Conservation (phyloP, 306 rosid species). For the Prunus armeniaca region DNA sequence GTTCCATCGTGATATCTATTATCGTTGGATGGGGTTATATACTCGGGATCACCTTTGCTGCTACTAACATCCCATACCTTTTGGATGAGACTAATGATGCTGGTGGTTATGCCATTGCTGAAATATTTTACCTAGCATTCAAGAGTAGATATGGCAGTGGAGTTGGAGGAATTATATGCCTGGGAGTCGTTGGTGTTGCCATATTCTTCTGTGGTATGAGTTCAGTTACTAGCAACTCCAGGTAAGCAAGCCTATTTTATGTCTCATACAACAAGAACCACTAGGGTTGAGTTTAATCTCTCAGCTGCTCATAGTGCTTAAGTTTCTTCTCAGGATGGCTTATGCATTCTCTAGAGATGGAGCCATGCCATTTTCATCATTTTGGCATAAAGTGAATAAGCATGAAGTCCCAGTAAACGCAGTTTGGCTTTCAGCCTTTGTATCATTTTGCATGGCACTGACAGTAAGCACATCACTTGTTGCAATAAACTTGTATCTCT, state of each 20-base stretch:
- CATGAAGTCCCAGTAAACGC: constrained; percentile 84
- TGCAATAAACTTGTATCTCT: not conserved
- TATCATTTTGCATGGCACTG: constrained; percentile 89
- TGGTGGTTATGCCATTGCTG: constrained; percentile 95
- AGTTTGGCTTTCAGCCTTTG: constrained; percentile 78
- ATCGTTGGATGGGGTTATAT: constrained; percentile 90
- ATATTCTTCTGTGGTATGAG: constrained; percentile 98
- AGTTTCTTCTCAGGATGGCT: constrained; percentile 62
- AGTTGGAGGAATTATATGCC: constrained; percentile 89
- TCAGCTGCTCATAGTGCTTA: constrained; percentile 18
- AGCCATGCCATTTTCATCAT: constrained; percentile 89
- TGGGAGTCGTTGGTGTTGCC: constrained; percentile 79
- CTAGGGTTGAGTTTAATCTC: not conserved
- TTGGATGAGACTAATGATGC: constrained; percentile 76
- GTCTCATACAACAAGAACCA: constrained; percentile 12
- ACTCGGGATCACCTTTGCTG: constrained; percentile 86
- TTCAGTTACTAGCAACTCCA: constrained; percentile 94
- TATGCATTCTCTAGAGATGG: constrained; percentile 99
- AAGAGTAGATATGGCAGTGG: constrained; percentile 87
- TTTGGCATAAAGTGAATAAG: constrained; percentile 83
- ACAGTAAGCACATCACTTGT: constrained; percentile 46
- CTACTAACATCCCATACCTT: constrained; percentile 64
- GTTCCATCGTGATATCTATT: constrained; percentile 84
- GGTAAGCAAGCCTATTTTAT: constrained; percentile 38
- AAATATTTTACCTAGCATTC: constrained; percentile 82